A percentile compares a stretch with the other conserved stretches of the same genome.
Conservation (phyloP, 169 alveolate genomes). For the Eimeria praecox region DNA sequence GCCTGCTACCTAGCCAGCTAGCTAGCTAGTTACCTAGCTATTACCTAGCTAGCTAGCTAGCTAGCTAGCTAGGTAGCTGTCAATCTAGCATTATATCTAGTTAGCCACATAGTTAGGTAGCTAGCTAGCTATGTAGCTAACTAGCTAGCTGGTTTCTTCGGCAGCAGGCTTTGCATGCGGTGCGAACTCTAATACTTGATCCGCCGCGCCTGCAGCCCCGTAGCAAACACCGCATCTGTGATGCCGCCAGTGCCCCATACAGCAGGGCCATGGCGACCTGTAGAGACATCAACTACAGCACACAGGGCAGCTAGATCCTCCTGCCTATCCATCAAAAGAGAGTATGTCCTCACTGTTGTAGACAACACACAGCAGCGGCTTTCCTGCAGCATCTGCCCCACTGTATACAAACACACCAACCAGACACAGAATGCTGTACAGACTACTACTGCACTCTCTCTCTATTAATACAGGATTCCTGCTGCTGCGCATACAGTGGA, state of each 20-base stretch:
- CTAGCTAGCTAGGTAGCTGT: background rate
- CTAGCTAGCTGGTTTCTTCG: background rate
- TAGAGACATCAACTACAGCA: constrained; percentile 70
- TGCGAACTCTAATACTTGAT: background rate
- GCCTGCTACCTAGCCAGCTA: background rate
- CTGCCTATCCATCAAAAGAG: constrained; percentile 36
- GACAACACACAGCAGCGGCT: constrained; percentile 76
- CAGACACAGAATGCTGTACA: no score
- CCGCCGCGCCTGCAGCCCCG: constrained; percentile 40
- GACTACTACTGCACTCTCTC: no score
- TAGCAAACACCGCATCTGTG: constrained; percentile 55
- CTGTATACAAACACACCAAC: background rate
- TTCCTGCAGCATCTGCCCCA: constrained; percentile 73
- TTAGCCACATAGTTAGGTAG: background rate
- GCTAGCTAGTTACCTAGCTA: background rate
- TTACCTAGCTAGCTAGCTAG: background rate
- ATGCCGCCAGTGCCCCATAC: constrained; percentile 69
- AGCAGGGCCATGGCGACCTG: constrained; percentile 80
- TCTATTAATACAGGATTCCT: no score
- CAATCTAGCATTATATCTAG: background rate
- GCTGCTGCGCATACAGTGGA: no score
- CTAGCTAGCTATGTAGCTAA: background rate
- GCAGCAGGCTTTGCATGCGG: background rate
- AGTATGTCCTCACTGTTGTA: constrained; percentile 62
- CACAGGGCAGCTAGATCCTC: constrained; percentile 62